phyloP scores from a whole-genome alignment of 2,329 filamentous ascomycete genomes.

The Byssothecium circinans region DNA sequence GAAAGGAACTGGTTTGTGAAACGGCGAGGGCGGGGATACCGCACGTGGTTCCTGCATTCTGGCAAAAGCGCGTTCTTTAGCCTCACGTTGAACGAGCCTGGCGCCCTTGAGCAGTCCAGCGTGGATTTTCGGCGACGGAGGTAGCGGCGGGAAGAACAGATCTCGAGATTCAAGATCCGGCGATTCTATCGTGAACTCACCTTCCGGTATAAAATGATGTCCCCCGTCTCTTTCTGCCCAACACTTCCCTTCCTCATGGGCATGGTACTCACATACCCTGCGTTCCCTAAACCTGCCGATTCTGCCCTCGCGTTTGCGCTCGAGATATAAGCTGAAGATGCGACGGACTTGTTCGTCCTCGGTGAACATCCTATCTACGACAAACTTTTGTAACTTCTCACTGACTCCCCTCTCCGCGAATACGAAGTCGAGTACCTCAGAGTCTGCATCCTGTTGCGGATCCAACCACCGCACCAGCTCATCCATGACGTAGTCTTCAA shows the following conservation, averaged over 20 bases:
- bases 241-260: background rate
- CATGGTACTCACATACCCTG: constrained; percentile 1
- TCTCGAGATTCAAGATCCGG: background rate
- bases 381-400: constrained; percentile 4
- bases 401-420: background rate
- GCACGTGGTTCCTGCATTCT: background rate
- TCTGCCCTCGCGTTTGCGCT: background rate
- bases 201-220: background rate
- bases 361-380: constrained; percentile 8
- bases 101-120: background rate
- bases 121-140: background rate
- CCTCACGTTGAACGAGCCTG: background rate
- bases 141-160: background rate
- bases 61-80: background rate
- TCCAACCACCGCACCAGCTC: constrained; percentile 4
- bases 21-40: background rate
- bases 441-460: background rate
- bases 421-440: constrained; percentile 4
- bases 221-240: no score
- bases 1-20: background rate
- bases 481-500: constrained; percentile 5
- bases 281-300: background rate
- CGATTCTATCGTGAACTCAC: background rate
- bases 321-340: background rate
- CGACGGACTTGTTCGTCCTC: background rate